Conservation (phyloP, 2,329 filamentous ascomycete species). For the Fusarium sublunatum region DNA sequence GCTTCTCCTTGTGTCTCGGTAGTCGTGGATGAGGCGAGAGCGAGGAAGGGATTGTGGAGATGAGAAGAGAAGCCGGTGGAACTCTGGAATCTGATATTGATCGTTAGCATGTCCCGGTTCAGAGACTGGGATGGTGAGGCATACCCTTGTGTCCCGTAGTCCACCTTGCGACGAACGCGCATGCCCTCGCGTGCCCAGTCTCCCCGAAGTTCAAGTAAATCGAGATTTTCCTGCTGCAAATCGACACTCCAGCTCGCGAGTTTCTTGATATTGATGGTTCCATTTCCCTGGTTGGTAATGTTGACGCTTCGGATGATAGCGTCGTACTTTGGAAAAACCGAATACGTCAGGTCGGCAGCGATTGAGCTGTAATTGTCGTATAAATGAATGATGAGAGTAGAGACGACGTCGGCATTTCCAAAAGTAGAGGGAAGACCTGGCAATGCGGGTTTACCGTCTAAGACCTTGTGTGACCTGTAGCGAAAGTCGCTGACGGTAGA, state of each 20-base stretch:
- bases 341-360: slow-evolving; percentile 70
- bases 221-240: slow-evolving; percentile 67
- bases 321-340: slow-evolving; percentile 71
- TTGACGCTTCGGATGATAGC: slow-evolving; percentile 71
- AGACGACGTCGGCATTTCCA: slow-evolving; percentile 64
- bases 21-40: slow-evolving; percentile 65
- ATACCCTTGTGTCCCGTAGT: slow-evolving; percentile 67
- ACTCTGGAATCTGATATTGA: slow-evolving; percentile 64
- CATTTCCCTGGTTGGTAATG: slow-evolving; percentile 68
- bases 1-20: slow-evolving; percentile 71
- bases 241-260: slow-evolving; percentile 72
- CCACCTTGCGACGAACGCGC: slow-evolving; percentile 64
- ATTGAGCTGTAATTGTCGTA: slow-evolving; percentile 70
- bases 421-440: slow-evolving; percentile 70
- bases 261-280: slow-evolving; percentile 64
- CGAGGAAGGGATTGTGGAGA: slow-evolving; percentile 72
- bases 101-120: rapidly evolving
- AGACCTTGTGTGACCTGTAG: slow-evolving; percentile 67
- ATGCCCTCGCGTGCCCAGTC: slow-evolving; percentile 72
- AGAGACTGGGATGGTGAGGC: slow-evolving; percentile 3
- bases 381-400: slow-evolving; percentile 68
- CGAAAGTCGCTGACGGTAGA: slow-evolving; percentile 68
- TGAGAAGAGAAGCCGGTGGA: slow-evolving; percentile 71
- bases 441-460: slow-evolving; percentile 66
- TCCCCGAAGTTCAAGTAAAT: slow-evolving; percentile 71